Evolutionary conservation across 2,329 filamentous ascomycete genomes (phyloP), one percentile per base, ranked within the genome.

Genomic region (Daldinia eschscholtzii): DNA sequence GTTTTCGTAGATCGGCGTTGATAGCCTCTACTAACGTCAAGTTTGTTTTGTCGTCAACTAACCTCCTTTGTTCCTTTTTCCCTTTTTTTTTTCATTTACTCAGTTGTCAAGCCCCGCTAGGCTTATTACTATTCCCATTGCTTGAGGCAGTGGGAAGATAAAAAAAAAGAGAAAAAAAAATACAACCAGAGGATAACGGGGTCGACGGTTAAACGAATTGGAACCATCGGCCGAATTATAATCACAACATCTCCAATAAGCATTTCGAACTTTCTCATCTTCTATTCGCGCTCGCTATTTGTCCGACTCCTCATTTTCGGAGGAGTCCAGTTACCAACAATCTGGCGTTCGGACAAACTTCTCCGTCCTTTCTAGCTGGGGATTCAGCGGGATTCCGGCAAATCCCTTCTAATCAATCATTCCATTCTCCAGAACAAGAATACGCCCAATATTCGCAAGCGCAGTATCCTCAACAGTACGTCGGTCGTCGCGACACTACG

Each of bases 401-500:
- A 33, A 71, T 76, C 42, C 67, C 71, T 18, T 75, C 75, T 18
- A 68, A 74, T 61, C 66, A 70, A 62, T 70, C 71, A 12, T 70
- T 67, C 39, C 70, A 74, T 56, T 70, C 72, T 59, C 60, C 70
- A 3, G 70, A 71, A 60, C 50, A 71, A 70, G 64, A 73, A 44
- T 77, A 77, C 72, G 74, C 75, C 6, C 75, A 77, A 41, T 76
- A 76, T 41, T 73, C 74, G 6, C 71, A 75, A 59, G 74, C 72
- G 44, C 68, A 71, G 56, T 65, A 67, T 55, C 64, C 70, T 61
- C 61, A 72, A 55, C 76, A 68, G 55, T 76, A 39, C 53, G 23
- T 28, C 4, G 35, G 73, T 72, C 74, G 73, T 76, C 80, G 77
- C 71, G 70, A 70, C 52, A 79, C 75, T 63, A 78, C 77, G 61